Conservation (phyloP, 768 basidiomycete species). For the Naganishia kalamii region DNA sequence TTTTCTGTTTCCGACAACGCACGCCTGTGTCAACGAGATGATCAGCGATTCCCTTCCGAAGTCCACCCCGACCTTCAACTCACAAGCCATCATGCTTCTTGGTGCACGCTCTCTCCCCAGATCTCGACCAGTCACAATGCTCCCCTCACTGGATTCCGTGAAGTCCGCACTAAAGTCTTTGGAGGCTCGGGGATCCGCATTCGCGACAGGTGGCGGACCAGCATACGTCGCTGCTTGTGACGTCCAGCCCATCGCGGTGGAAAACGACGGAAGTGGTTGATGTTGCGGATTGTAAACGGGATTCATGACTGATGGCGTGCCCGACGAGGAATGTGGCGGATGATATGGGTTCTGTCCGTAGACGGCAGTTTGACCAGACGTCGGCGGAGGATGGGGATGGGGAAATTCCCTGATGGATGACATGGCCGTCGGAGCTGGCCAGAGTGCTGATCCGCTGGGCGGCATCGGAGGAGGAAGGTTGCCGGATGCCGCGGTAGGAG, state of each 20-base stretch:
- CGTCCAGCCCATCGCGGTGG: slow-evolving; percentile 17
- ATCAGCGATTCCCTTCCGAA: background rate
- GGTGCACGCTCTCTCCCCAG: slow-evolving; percentile 20
- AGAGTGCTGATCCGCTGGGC: background rate
- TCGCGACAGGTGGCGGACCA: background rate
- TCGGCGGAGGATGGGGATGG: background rate
- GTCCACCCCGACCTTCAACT: background rate
- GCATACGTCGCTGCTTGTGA: slow-evolving; percentile 12
- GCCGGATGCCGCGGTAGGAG: background rate
- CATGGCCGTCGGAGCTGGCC: slow-evolving; percentile 10
- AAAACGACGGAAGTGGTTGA: slow-evolving; percentile 11
- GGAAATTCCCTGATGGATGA: slow-evolving; percentile 7
- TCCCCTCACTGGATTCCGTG: slow-evolving; percentile 22
- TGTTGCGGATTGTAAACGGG: slow-evolving; percentile 5
- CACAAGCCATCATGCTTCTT: slow-evolving; percentile 27
- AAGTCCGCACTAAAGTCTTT: slow-evolving; percentile 13
- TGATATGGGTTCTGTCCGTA: slow-evolving; percentile 2
- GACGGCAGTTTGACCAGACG: background rate
- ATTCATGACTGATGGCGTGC: slow-evolving; percentile 3
- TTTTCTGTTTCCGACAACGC: slow-evolving; percentile 26
- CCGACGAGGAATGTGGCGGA: background rate
- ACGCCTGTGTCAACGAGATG: slow-evolving; percentile 8
- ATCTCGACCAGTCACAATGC: slow-evolving; percentile 19
- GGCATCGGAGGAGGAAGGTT: background rate
- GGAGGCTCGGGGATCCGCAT: background rate